phyloP scores from a whole-genome alignment of 805 yeast species.

The Komagataella mondaviorum region DNA sequence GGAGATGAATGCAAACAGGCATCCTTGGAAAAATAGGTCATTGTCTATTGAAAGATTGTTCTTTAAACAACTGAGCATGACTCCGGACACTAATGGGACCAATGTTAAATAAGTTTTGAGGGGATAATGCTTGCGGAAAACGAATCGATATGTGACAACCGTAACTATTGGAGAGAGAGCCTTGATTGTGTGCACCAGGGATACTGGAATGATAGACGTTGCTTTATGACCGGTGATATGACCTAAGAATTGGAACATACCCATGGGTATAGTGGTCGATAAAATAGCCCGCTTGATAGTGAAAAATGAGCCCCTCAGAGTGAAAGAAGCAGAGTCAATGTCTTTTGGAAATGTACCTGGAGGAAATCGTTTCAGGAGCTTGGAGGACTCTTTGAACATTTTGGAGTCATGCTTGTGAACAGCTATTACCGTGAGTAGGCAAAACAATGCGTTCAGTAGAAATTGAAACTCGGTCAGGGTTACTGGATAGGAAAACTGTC shows the following conservation, averaged over 20 bases:
- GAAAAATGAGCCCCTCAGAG: constrained; percentile 24
- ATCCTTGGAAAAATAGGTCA: constrained; percentile 22
- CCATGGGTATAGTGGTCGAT: constrained; percentile 81
- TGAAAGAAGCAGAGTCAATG: constrained; percentile 14
- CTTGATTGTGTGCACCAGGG: constrained; percentile 87
- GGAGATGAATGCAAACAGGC: constrained; percentile 36
- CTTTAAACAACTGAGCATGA: constrained; percentile 63
- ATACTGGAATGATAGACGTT: constrained; percentile 86
- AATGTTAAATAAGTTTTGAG: constrained; percentile 64
- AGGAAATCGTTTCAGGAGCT: constrained; percentile 23
- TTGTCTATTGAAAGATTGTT: constrained; percentile 13
- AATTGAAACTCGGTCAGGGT: constrained; percentile 85
- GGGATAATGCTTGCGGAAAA: constrained; percentile 46
- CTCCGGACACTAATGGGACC: constrained; percentile 71
- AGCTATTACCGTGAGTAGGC: constrained; percentile 22
- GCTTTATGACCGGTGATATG: constrained; percentile 88
- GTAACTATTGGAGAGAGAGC: constrained; percentile 86
- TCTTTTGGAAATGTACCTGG: constrained; percentile 33
- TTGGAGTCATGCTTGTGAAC: constrained; percentile 20
- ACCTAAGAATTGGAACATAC: constrained; percentile 83
- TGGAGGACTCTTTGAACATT: constrained; percentile 14
- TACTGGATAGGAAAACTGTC: constrained; percentile 64
- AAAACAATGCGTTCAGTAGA: constrained; percentile 50
- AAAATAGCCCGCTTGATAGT: constrained; percentile 40
- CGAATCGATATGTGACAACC: constrained; percentile 58